phyloP scores from a whole-genome alignment of 2,329 filamentous ascomycete species.

The Ceratocystis variospora region DNA sequence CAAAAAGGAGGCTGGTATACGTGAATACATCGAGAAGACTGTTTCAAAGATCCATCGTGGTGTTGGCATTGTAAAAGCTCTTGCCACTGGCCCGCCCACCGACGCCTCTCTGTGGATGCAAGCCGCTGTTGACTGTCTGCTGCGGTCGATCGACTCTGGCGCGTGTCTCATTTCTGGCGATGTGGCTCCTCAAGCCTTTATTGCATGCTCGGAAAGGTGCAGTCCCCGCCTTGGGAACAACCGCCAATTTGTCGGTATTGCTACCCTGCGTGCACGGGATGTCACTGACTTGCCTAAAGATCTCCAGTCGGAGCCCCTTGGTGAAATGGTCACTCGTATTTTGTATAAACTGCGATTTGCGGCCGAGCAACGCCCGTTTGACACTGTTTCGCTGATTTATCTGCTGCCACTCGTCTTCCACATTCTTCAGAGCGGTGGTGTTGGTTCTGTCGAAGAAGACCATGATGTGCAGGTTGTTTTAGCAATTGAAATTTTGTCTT shows the following conservation, averaged over 20 bases:
- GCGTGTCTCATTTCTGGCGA: conserved; percentile 72
- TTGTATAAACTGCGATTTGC: conserved; percentile 83
- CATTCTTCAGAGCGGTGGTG: conserved; percentile 64
- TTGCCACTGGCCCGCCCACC: conserved; percentile 78
- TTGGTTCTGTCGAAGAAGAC: conserved; percentile 60
- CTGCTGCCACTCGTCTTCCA: conserved; percentile 69
- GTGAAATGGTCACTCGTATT: conserved; percentile 71
- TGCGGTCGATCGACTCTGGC: conserved; percentile 64
- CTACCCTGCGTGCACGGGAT: conserved; percentile 66
- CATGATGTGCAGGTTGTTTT: conserved; percentile 81
- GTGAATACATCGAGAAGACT: conserved; percentile 53
- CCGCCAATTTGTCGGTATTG: conserved; percentile 72
- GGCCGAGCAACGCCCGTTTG: conserved; percentile 86
- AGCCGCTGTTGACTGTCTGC: conserved; percentile 57
- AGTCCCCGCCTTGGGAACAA: conserved; percentile 61
- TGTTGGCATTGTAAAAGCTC: conserved; percentile 68
- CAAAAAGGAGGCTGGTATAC: conserved; percentile 70
- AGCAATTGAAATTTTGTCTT: conserved; percentile 74
- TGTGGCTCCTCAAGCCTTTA: conserved; percentile 60
- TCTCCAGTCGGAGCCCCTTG: conserved; percentile 65
- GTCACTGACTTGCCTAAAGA: conserved; percentile 58
- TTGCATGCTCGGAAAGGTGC: conserved; percentile 64
- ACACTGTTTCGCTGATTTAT: conserved; percentile 76
- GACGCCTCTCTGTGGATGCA: conserved; percentile 83
- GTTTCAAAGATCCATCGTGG: conserved; percentile 65